Base-by-base conservation (phyloP, 1,139 yeast species). In the Kodamaea suecica region DNA sequence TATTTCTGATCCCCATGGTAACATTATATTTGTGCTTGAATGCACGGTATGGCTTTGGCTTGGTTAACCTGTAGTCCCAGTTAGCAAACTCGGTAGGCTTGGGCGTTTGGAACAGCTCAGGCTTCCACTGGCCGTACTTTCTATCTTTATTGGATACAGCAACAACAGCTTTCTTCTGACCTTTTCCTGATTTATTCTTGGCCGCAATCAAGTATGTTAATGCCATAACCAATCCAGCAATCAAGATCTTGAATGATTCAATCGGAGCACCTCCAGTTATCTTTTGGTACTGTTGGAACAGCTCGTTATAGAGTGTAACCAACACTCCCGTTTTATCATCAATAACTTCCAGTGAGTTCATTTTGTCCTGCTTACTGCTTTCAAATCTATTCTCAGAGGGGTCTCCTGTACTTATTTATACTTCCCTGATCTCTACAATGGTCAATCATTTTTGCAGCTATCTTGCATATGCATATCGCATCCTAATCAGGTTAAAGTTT, bases 1-100 rank as follows among this genome's bases (percentile, higher is more conserved):
- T 73, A 40, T 61, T 64, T 45, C 84, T 59, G 31, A 78, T 78
- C n/a, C 84, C 85, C 85, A 79, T 79, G 19, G 79, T 78, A 15
- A 66, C 59, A 40, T 52, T 52, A 48, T 78, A 78, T 40, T 72
- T 76, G 52, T 75, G 79, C 50, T 68, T 77, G 52, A 78, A 78
- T 0, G 84, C 82, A 37, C 84, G 61, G 49, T 78, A 78, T 17
- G 84, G 81, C 28, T 75, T 48, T 2, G 86, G 84, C 36, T 54
- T 59, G 1, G 84, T 77, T 2, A 57, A 57, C 7, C 61, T 53
- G 31, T 73, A 50, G 38, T 73, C 70, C 84, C 84, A 80, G 42
- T 65, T 53, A 16, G 62, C 58, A 42, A 50, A 74, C 9, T 73
- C 64, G 21, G 54, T 49, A 3, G 84, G 82, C 0, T 44, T 48